These are phyloP conservation scores for Tremella mesenterica DNA, from an alignment of 768 basidiomycete species.

Conservation along the genomic window DNA sequence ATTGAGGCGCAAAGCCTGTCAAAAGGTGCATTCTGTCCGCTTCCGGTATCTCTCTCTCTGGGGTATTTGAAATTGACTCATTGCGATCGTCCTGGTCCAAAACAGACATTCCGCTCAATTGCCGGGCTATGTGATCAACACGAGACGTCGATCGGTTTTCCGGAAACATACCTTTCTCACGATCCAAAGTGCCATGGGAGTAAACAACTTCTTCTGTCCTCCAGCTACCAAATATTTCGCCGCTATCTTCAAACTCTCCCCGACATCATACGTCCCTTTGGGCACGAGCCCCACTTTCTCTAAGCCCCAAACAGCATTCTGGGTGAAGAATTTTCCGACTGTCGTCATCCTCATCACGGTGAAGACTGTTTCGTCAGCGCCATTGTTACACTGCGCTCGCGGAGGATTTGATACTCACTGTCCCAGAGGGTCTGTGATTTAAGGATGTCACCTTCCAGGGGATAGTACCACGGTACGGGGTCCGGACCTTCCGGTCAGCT, in stretches of 20 bases:
- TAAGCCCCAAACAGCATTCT: slow-evolving; percentile 64
- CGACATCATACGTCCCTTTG: slow-evolving; percentile 84
- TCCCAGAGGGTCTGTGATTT: slow-evolving; percentile 95
- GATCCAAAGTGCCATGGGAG: slow-evolving; percentile 43
- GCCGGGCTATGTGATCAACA: not conserved
- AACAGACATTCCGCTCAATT: too few relatives aligned
- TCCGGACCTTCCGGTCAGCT: slow-evolving; percentile 26
- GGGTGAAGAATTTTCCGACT: slow-evolving; percentile 74
- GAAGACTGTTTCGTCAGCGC: slow-evolving; percentile 28
- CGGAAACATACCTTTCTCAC: slow-evolving; percentile 27
- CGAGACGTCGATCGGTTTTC: not conserved
- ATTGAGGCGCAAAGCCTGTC: too few relatives aligned
- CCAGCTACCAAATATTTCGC: slow-evolving; percentile 68
- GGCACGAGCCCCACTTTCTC: slow-evolving; percentile 75
- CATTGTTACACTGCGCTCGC: not conserved
- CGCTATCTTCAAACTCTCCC: slow-evolving; percentile 80
- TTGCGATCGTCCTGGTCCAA: too few relatives aligned
- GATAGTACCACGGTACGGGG: slow-evolving; percentile 79
- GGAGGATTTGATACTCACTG: slow-evolving; percentile 48
- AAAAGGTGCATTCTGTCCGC: too few relatives aligned
- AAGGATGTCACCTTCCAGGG: slow-evolving; percentile 80
- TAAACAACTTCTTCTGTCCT: slow-evolving; percentile 63
- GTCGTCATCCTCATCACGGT: slow-evolving; percentile 70
- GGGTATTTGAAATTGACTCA: too few relatives aligned
- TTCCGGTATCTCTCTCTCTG: too few relatives aligned